These are phyloP conservation scores for Pezicula rhizophila DNA, from an alignment of 2,329 filamentous ascomycete genomes.

Conservation along the genomic window DNA sequence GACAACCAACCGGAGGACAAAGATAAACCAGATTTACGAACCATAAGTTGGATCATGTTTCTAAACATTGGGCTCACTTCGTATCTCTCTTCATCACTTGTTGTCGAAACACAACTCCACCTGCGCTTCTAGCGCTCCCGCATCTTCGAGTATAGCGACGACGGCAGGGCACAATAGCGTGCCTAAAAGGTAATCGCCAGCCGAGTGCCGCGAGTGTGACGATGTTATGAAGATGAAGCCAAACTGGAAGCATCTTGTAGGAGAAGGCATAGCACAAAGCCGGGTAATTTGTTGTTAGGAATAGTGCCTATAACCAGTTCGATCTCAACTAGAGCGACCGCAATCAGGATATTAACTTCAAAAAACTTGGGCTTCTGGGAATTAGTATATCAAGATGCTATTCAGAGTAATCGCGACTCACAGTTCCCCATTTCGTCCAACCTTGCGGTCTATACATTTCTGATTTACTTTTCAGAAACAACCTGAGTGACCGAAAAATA, in stretches of 20 bases:
- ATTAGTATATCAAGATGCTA: not conserved
- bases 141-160: slow-evolving; percentile 19
- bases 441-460: slow-evolving; percentile 19
- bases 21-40: too few species aligned
- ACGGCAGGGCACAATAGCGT: slow-evolving; percentile 17
- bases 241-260: slow-evolving; percentile 21
- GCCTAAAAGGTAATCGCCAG: slow-evolving; percentile 18
- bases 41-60: slow-evolving; percentile 17
- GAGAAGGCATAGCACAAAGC: slow-evolving; percentile 21
- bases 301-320: slow-evolving; percentile 20
- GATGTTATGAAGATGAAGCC: slow-evolving; percentile 17
- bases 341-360: slow-evolving; percentile 19
- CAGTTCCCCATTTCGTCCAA: slow-evolving; percentile 23
- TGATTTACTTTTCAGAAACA: slow-evolving; percentile 15
- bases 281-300: slow-evolving; percentile 15
- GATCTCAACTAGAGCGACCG: slow-evolving; percentile 19
- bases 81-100: slow-evolving; percentile 18
- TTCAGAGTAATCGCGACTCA: slow-evolving; percentile 5
- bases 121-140: slow-evolving; percentile 19
- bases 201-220: slow-evolving; percentile 14
- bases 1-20: too few species aligned
- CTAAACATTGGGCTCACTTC: slow-evolving; percentile 19
- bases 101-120: slow-evolving; percentile 17
- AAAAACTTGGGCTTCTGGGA: slow-evolving; percentile 16
- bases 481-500: slow-evolving; percentile 17